phyloP scores from a whole-genome alignment of 139 green algal species.

The Chloropicon primus region DNA sequence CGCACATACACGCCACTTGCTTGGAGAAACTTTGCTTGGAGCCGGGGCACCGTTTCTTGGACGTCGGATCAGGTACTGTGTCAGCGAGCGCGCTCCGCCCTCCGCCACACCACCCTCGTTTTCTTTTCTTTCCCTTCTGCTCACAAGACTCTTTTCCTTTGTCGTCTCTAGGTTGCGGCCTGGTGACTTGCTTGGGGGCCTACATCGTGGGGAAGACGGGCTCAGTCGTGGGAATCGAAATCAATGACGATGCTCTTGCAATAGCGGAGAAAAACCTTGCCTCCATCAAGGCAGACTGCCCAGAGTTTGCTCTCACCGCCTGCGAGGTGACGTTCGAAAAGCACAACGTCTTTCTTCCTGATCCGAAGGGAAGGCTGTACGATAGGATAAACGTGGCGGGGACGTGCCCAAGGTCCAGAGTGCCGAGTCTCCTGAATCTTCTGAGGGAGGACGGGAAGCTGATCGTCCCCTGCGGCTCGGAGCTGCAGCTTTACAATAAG shows the following conservation, averaged over 20 bases:
- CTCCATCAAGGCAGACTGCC: background rate
- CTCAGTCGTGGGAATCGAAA: constrained; percentile 33
- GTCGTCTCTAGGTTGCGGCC: constrained; percentile 42
- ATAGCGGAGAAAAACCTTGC: constrained; percentile 19
- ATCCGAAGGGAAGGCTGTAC: background rate
- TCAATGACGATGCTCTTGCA: constrained; percentile 15
- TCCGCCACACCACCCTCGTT: background rate
- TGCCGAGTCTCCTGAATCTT: background rate
- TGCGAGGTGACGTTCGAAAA: constrained; percentile 16
- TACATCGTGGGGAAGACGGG: constrained; percentile 27
- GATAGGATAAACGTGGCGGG: background rate
- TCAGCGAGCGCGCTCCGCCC: background rate
- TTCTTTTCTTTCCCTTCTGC: constrained; percentile 11
- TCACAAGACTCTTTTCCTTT: constrained; percentile 29
- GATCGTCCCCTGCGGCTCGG: background rate
- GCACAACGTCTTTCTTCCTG: constrained; percentile 43
- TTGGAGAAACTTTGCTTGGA: background rate
- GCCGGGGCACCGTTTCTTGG: background rate
- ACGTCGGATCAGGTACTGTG: background rate
- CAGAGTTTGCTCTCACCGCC: constrained; percentile 18
- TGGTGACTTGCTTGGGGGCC: constrained; percentile 35
- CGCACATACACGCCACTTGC: constrained; percentile 59
- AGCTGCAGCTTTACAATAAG: background rate
- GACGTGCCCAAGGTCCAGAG: background rate
- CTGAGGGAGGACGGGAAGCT: background rate